Conservation (phyloP, 2,329 filamentous ascomycete genomes). For the Tolypocladium inflatum region DNA sequence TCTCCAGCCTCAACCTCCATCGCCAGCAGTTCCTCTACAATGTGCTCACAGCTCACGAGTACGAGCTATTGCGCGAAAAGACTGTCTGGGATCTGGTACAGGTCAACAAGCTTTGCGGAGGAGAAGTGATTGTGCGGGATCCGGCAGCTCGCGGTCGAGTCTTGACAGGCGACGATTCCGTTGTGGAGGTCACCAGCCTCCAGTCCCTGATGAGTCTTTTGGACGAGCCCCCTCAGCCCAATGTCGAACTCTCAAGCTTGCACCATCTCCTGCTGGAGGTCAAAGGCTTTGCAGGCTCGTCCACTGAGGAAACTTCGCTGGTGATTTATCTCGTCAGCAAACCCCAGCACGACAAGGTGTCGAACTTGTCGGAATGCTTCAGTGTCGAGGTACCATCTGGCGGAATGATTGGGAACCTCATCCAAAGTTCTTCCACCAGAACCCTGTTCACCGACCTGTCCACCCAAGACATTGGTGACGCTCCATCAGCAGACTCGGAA, state of each 20-base stretch:
- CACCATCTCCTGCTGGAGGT: constrained; percentile 80
- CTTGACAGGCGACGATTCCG: constrained; percentile 84
- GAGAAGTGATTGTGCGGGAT: constrained; percentile 91
- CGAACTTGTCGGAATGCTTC: constrained; percentile 74
- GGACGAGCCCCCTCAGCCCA: constrained; percentile 64
- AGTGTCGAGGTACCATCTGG: constrained; percentile 67
- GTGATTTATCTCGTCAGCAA: constrained; percentile 72
- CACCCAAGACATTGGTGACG: constrained; percentile 59
- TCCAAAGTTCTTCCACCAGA: constrained; percentile 60
- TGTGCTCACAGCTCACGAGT: constrained; percentile 80
- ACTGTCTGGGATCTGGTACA: constrained; percentile 93
- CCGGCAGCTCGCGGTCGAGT: constrained; percentile 75
- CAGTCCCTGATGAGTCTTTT: constrained; percentile 96
- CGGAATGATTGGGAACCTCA: constrained; percentile 57
- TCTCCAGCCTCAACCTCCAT: constrained; percentile 74
- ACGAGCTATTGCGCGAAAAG: constrained; percentile 69
- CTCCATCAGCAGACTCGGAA: constrained; percentile 54
- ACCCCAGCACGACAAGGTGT: constrained; percentile 49
- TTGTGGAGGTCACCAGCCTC: constrained; percentile 79
- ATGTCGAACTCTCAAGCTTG: constrained; percentile 59
- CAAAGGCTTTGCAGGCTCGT: constrained; percentile 68
- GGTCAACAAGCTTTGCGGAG: constrained; percentile 88
- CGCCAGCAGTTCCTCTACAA: constrained; percentile 88
- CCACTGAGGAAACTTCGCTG: constrained; percentile 65
- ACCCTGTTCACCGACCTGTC: constrained; percentile 85